Evolutionary conservation across 495 filamentous ascomycete genomes (phyloP), one percentile per base, ranked within the genome.

Genomic region (Penicillium atrosanguineum): DNA sequence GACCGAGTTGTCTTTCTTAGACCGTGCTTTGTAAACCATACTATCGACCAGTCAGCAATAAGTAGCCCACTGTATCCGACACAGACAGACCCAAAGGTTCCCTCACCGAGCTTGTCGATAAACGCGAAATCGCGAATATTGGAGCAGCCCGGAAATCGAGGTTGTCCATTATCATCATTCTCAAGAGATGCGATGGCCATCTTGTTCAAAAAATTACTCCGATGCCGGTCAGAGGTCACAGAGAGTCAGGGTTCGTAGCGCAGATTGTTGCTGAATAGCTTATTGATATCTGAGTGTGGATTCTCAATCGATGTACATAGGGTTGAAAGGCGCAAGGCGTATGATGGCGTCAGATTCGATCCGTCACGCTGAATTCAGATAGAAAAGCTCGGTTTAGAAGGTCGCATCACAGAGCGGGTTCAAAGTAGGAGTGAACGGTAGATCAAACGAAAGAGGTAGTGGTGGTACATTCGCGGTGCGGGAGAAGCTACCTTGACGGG

Each of bases 71-170:
- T 19, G 1, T 7, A 16, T 37, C 42, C 15, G 14, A 31, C 1
- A 2, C 6, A n/a, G 7, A 63, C 82, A 52, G 67, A 91, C 88
- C 93, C 94, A 72, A 99, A 99, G 18, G 94, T 99, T 46, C 94
- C 94, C 69, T 99, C 95, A 56, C 94, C 94, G 45, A 99, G 82
- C 75, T 99, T 99, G 44, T 85, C 87, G 53, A 92, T 69, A 19
- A 96, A 79, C 56, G 95, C 89, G 67, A 96, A 99, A 50, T 94
- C 87, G 42, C 75, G 78, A 59, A 99, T 97, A 49, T 80, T 86
- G 19, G 91, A 93, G 74, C 91, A 96, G 26, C 94, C 94, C 44
- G 75, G 72, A 64, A 95, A 98, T 54, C 82, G 60, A 44, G 63
- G 40, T 50, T 69, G 53, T 53, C 73, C 77, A 72, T 78, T 53